Evolutionary conservation across 2,329 filamentous ascomycete species (phyloP).

Genomic region (Penicillium psychrosexuale): DNA sequence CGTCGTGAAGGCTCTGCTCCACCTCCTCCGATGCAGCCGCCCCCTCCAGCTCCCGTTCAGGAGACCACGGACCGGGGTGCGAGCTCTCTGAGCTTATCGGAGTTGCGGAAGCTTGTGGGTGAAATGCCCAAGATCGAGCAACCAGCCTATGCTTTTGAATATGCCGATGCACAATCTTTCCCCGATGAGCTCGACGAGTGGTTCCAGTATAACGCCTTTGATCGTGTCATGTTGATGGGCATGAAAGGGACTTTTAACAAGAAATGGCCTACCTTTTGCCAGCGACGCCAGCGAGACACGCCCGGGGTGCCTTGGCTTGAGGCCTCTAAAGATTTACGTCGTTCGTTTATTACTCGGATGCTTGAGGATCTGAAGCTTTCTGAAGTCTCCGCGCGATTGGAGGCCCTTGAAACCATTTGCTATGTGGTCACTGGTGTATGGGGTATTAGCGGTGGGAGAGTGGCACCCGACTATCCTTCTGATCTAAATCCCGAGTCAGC

Average conservation of each 20-base stretch:
- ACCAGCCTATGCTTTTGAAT: slow-evolving; percentile 79
- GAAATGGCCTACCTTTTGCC: slow-evolving; percentile 63
- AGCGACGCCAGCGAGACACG: slow-evolving; percentile 29
- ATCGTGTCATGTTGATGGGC: slow-evolving; percentile 73
- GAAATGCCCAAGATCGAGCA: slow-evolving; percentile 70
- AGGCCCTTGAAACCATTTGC: slow-evolving; percentile 46
- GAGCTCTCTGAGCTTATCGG: slow-evolving; percentile 72
- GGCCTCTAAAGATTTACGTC: slow-evolving; percentile 53
- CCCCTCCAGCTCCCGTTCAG: slow-evolving; percentile 46
- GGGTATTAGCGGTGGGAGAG: slow-evolving; percentile 61
- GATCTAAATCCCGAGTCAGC: slow-evolving; percentile 37
- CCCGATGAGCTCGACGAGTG: slow-evolving; percentile 94
- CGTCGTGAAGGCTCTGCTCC: slow-evolving; percentile 38
- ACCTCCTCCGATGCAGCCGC: slow-evolving; percentile 46
- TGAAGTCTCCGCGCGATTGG: slow-evolving; percentile 43
- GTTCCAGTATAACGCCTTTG: slow-evolving; percentile 89
- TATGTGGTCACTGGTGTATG: slow-evolving; percentile 66
- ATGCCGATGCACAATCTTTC: slow-evolving; percentile 68
- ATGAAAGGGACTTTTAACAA: slow-evolving; percentile 74
- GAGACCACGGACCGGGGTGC: slow-evolving; percentile 41
- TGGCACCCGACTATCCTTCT: slow-evolving; percentile 29
- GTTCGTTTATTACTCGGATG: slow-evolving; percentile 40
- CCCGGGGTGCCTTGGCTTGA: slow-evolving; percentile 63
- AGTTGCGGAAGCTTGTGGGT: slow-evolving; percentile 69
- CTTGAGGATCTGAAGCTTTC: slow-evolving; percentile 38